Base-by-base conservation (phyloP, 2,329 filamentous ascomycete species). In the Niveomyces coronatus region DNA sequence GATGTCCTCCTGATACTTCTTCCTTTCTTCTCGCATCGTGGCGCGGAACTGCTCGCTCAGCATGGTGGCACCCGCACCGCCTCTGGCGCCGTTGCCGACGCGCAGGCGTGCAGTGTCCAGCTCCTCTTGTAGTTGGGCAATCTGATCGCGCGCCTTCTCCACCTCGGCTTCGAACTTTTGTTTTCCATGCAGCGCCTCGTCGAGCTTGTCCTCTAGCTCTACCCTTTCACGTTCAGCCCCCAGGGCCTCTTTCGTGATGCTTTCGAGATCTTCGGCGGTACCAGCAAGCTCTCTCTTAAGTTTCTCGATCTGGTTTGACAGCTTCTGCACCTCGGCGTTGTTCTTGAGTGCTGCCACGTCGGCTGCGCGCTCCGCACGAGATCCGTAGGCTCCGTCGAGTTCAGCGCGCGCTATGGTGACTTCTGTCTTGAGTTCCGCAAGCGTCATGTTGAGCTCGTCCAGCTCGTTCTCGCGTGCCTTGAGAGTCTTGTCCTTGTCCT, bases 361-460 rank as follows among this genome's bases (percentile, higher is more conserved):
- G 10, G 70, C 68, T 15, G 74, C 73, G 16, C 74, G 70, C 56
- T 78, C 67, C 41, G 70, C 67, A 42, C 73, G 68, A 41, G 69
- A 68, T 41, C 74, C 74, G 51, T 77, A 76, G 18, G 74, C 74
- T 40, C 71, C 71, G 45, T 79, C 74, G 20, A 79, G 65, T 54
- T 79, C 74, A 14, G 74, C 74, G 50, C 72, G 70, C 35, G 71
- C 70, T 48, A 77, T 68, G 31, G 73, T 75, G 42, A 75, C 62
- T 49, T 78, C 74, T 37, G 72, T 76, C 64, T 77, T 77, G 52
- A 74, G 63, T 56, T 76, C 71, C 23, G 71, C 67, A 39, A 76
- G 53, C 49, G 66, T 64, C 50, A 65, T 59, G 53, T 70, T 71
- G 37, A 71, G 58, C 39, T 59, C 56, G 35, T 73, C 69, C 24